Evolutionary conservation across 306 rosid species (phyloP).

Genomic region (Dryas octopetala): DNA sequence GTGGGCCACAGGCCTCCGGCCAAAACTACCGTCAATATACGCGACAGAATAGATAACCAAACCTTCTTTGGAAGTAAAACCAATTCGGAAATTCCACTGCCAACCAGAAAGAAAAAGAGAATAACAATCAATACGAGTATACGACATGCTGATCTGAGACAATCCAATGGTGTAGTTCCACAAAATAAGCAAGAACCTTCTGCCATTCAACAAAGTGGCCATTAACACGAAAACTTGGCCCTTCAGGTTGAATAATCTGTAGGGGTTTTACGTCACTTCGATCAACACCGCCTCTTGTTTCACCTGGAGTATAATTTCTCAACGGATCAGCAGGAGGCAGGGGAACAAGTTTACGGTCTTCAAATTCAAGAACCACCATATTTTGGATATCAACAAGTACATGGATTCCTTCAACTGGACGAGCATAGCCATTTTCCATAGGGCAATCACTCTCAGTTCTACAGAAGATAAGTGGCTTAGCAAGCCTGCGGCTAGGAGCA

Average conservation of each 20-base stretch:
- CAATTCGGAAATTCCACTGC: constrained; percentile 85
- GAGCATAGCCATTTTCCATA: constrained; percentile 86
- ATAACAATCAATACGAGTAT: constrained; percentile 1
- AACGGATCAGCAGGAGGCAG: constrained; percentile 84
- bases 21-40: constrained; percentile 70
- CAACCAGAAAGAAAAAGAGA: constrained; percentile 26
- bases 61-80: constrained; percentile 79
- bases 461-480: constrained; percentile 75
- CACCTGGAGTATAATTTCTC: constrained; percentile 73
- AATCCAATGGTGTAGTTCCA: constrained; percentile 11
- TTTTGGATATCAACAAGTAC: constrained; percentile 86
- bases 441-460: constrained; percentile 90
- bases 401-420: constrained; percentile 84
- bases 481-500: constrained; percentile 86
- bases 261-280: constrained; percentile 78
- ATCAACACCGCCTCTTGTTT: constrained; percentile 80
- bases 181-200: constrained; percentile 45
- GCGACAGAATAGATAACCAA: constrained; percentile 68
- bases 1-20: constrained; percentile 77
- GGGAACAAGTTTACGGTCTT: constrained; percentile 73
- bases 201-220: constrained; percentile 79
- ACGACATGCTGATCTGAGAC: constrained; percentile 10
- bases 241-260: constrained; percentile 74
- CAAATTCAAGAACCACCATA: constrained; percentile 75
- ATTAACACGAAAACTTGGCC: constrained; percentile 79